Conservation (phyloP, 2,329 filamentous ascomycete species). For the Cephalotrichum gorgonifer region DNA sequence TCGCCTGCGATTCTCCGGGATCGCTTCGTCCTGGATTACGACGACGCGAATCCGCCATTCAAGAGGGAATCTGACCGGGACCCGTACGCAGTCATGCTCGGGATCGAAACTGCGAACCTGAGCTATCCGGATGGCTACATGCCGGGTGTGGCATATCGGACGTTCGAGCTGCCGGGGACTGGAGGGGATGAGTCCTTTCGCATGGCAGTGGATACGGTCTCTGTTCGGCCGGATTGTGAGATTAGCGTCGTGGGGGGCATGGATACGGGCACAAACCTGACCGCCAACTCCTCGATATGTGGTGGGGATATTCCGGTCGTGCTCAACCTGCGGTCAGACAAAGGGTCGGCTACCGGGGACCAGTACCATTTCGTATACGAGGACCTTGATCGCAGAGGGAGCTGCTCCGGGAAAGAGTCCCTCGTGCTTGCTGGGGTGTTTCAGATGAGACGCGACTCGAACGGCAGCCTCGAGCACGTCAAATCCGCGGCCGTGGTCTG, state of each 20-base stretch:
- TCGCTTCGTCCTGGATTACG: not conserved
- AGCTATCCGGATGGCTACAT: not conserved
- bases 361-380: not conserved
- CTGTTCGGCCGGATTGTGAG: not conserved
- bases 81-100: not conserved
- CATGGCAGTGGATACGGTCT: not conserved
- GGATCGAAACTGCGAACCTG: not conserved
- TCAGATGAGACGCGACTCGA: not conserved
- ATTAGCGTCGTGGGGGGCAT: not conserved
- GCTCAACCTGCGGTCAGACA: not conserved
- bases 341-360: not conserved
- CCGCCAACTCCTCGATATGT: not conserved
- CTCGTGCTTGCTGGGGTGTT: not conserved
- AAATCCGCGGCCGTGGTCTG: not conserved
- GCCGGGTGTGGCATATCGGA: not conserved
- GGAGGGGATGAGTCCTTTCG: not conserved
- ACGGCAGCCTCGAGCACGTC: not conserved
- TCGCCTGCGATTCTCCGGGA: not conserved
- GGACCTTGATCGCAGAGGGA: not conserved
- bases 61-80: not conserved
- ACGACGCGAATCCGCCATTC: not conserved
- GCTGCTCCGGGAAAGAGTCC: not conserved
- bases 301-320: not conserved
- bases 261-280: not conserved
- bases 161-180: not conserved